These are phyloP conservation scores for Colletotrichum sp. DNA, from an alignment of 2,329 filamentous ascomycete species.

Conservation along the genomic window DNA sequence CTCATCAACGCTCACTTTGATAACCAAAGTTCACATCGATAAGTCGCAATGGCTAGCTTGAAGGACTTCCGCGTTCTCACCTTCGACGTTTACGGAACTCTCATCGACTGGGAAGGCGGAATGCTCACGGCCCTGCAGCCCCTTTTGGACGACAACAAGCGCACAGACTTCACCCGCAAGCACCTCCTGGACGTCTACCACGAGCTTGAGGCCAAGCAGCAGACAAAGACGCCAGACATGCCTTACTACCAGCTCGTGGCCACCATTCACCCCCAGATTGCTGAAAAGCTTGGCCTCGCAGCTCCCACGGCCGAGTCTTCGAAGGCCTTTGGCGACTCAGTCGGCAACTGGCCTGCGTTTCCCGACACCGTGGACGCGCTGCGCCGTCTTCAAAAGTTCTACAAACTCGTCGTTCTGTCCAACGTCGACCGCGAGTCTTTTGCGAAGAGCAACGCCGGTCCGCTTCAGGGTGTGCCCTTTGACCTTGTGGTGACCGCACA, in stretches of 20 bases:
- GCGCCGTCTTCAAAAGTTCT: slow-evolving; percentile 50
- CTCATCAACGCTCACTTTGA: not conserved
- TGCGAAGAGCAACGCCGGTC: slow-evolving; percentile 43
- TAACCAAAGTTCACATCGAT: not conserved
- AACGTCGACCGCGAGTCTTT: slow-evolving; percentile 64
- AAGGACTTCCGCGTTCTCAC: slow-evolving; percentile 53
- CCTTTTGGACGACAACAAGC: slow-evolving; percentile 40
- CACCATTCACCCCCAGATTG: slow-evolving; percentile 49
- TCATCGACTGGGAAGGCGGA: slow-evolving; percentile 79
- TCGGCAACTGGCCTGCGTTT: slow-evolving; percentile 64
- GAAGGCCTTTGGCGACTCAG: slow-evolving; percentile 54
- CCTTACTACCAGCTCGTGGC: slow-evolving; percentile 66
- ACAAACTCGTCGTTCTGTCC: slow-evolving; percentile 62
- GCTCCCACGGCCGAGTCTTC: slow-evolving; percentile 41
- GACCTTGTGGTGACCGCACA: slow-evolving; percentile 72
- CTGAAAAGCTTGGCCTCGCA: slow-evolving; percentile 43
- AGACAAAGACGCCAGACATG: slow-evolving; percentile 59
- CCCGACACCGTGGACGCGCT: slow-evolving; percentile 63
- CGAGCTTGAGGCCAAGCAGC: slow-evolving; percentile 54
- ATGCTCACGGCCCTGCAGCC: slow-evolving; percentile 60
- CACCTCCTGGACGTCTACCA: slow-evolving; percentile 46
- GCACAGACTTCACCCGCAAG: slow-evolving; percentile 33
- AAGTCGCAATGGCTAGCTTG: slow-evolving; percentile 5
- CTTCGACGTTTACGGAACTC: slow-evolving; percentile 83
- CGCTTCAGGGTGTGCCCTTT: slow-evolving; percentile 55